Conservation (phyloP, 2,329 filamentous ascomycete genomes). For the Paracoccidioides brasiliensis region DNA sequence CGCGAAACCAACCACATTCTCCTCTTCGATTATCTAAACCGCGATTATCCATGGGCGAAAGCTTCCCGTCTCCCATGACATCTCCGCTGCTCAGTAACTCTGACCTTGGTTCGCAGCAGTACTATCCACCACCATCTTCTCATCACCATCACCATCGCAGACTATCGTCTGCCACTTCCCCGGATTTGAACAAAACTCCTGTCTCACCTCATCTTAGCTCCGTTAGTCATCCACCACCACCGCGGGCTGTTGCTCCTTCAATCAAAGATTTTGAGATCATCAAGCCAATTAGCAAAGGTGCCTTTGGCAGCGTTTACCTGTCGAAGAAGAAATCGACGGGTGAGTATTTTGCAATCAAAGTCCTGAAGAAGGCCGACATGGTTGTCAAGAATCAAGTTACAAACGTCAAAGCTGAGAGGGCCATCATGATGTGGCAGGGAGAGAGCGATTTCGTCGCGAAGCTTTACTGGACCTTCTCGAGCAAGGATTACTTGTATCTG, state of each 20-base stretch:
- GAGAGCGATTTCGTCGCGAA: slow-evolving; percentile 99
- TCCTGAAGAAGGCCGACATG: slow-evolving; percentile 99
- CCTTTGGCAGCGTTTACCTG: slow-evolving; percentile 93
- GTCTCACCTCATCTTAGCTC: slow-evolving; percentile 71
- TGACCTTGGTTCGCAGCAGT: slow-evolving; percentile 50
- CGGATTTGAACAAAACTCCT: slow-evolving; percentile 53
- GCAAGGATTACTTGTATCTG: slow-evolving; percentile 95
- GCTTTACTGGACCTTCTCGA: slow-evolving; percentile 98
- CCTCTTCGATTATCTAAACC: slow-evolving; percentile 78
- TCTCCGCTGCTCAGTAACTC: slow-evolving; percentile 76
- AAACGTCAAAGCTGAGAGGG: slow-evolving; percentile 95
- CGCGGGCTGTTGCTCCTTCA: slow-evolving; percentile 78
- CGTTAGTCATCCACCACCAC: slow-evolving; percentile 68
- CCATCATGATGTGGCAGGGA: slow-evolving; percentile 99
- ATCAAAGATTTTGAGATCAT: slow-evolving; percentile 99
- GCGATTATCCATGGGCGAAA: slow-evolving; percentile 46
- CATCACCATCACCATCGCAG: slow-evolving; percentile 61
- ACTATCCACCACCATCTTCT: slow-evolving; percentile 35
- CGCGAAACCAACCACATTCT: slow-evolving; percentile 66
- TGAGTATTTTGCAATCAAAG: slow-evolving; percentile 97
- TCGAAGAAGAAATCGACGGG: slow-evolving; percentile 98
- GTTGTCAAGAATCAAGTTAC: slow-evolving; percentile 98
- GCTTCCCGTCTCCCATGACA: slow-evolving; percentile 66
- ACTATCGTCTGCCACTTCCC: slow-evolving; percentile 82
- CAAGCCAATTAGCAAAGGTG: slow-evolving; percentile 97